These are phyloP conservation scores for Globisporangium nunn DNA, from an alignment of 352 stramenopile species.

Conservation along the genomic window DNA sequence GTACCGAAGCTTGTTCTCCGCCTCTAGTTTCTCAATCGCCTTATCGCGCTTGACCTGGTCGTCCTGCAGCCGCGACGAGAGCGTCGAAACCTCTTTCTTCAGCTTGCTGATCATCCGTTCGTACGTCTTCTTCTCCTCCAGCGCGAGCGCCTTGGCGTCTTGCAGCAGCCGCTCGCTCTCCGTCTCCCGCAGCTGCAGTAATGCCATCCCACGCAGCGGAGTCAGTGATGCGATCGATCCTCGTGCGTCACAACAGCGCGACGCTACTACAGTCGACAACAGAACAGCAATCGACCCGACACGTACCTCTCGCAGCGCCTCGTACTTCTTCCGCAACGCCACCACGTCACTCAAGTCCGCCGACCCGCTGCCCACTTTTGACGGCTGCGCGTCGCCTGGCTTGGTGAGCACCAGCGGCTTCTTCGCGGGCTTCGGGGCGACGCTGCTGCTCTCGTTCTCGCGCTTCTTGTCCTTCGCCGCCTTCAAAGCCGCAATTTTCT, in stretches of 20 bases:
- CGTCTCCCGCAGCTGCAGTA: slow-evolving; percentile 38
- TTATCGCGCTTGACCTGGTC: slow-evolving; percentile 33
- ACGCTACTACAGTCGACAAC: not conserved
- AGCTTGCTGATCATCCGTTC: slow-evolving; percentile 64
- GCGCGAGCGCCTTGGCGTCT: slow-evolving; percentile 47
- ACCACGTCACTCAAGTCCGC: slow-evolving; percentile 4
- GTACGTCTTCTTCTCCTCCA: slow-evolving; percentile 68
- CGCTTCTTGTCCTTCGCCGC: slow-evolving; percentile 8
- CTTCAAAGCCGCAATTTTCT: not conserved
- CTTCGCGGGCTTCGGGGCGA: not conserved
- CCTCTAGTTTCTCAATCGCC: slow-evolving; percentile 40
- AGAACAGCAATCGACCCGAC: not conserved
- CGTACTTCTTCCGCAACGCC: slow-evolving; percentile 34
- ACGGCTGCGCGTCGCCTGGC: not conserved
- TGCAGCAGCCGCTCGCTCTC: slow-evolving; percentile 59
- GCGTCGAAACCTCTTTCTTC: slow-evolving; percentile 49
- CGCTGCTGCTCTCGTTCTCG: slow-evolving; percentile 4
- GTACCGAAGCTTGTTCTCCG: slow-evolving; percentile 32
- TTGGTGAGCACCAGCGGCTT: not conserved
- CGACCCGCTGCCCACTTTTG: not conserved
- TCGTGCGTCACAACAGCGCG: not conserved
- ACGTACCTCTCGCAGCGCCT: slow-evolving; percentile 35
- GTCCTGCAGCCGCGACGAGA: slow-evolving; percentile 51
- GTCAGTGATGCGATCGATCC: not conserved
- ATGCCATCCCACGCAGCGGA: not conserved